Percentiles rank a stretch among this genome's conserved stretches.
phyloP scores from a whole-genome alignment of 2,329 filamentous ascomycete genomes.

The Fusarium anguioides region DNA sequence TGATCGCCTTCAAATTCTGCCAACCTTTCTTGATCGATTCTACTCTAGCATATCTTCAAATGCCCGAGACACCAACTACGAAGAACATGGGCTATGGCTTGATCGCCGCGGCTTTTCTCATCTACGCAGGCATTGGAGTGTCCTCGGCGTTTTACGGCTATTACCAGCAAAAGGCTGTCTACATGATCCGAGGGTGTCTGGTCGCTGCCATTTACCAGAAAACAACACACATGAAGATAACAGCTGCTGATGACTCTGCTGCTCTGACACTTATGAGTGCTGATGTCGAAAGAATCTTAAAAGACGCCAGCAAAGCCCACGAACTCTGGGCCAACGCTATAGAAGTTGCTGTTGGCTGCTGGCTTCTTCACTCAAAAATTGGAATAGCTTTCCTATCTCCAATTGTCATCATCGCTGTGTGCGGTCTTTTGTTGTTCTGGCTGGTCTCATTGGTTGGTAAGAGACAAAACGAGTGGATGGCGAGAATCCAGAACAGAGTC shows the following conservation, averaged over 20 bases:
- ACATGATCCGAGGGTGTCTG: conserved; percentile 50
- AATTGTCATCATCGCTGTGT: conserved; percentile 55
- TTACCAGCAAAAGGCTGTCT: conserved; percentile 49
- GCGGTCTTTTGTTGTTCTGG: conserved; percentile 31
- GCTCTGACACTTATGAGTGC: conserved; percentile 61
- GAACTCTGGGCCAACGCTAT: conserved; percentile 55
- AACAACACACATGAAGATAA: conserved; percentile 48
- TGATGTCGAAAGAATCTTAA: conserved; percentile 57
- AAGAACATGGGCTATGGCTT: conserved; percentile 54
- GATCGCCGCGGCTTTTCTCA: conserved; percentile 54
- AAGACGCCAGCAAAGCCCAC: conserved; percentile 51
- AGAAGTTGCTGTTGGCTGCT: conserved; percentile 58
- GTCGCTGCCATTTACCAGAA: conserved; percentile 50
- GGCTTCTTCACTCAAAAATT: conserved; percentile 58
- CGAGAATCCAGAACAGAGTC: conserved; percentile 50
- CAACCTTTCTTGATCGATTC: conserved; percentile 58
- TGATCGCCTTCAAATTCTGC: conserved; percentile 56
- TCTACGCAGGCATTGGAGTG: conserved; percentile 56
- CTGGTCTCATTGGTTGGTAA: conserved; percentile 28
- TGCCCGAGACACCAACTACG: conserved; percentile 21
- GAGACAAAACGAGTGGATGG: conserved; percentile 52
- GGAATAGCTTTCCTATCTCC: conserved; percentile 61
- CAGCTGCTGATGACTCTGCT: conserved; percentile 52
- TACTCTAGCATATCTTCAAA: conserved; percentile 50
- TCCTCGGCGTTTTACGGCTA: conserved; percentile 55